These are phyloP conservation scores for Pseudonitzschia multiseries DNA, from an alignment of 108 stramenopile genomes.

Conservation along the genomic window DNA sequence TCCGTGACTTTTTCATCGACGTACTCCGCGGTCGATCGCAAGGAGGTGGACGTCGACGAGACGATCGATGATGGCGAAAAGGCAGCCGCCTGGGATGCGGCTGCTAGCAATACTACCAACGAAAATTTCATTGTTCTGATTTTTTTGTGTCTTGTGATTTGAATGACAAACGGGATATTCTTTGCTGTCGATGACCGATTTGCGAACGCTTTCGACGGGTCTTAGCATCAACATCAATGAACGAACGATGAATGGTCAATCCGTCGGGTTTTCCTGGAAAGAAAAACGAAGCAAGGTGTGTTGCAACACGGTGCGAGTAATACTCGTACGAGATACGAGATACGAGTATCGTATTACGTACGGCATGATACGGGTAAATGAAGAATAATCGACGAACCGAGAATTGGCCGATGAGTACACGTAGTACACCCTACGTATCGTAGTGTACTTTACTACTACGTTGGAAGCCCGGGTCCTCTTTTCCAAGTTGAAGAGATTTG, in stretches of 20 bases:
- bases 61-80: conserved; percentile 15
- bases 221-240: too few species aligned
- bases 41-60: conserved; percentile 3
- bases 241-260: too few species aligned
- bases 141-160: not conserved
- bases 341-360: too few species aligned
- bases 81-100: not conserved
- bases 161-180: too few species aligned
- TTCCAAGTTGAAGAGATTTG: conserved; percentile 5
- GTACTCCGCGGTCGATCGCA: conserved; percentile 20
- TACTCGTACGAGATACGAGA: not conserved
- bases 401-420: too few species aligned
- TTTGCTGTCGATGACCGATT: too few species aligned
- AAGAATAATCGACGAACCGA: too few species aligned
- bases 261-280: not conserved
- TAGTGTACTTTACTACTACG: too few species aligned
- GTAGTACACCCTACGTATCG: too few species aligned
- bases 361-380: too few species aligned
- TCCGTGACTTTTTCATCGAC: conserved; percentile 21
- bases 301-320: too few species aligned
- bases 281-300: not conserved
- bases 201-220: too few species aligned
- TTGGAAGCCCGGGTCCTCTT: not conserved
- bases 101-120: not conserved
- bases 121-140: conserved; percentile 16